Conservation (phyloP, 2,329 filamentous ascomycete species). For the Tolypocladium tundrense region DNA sequence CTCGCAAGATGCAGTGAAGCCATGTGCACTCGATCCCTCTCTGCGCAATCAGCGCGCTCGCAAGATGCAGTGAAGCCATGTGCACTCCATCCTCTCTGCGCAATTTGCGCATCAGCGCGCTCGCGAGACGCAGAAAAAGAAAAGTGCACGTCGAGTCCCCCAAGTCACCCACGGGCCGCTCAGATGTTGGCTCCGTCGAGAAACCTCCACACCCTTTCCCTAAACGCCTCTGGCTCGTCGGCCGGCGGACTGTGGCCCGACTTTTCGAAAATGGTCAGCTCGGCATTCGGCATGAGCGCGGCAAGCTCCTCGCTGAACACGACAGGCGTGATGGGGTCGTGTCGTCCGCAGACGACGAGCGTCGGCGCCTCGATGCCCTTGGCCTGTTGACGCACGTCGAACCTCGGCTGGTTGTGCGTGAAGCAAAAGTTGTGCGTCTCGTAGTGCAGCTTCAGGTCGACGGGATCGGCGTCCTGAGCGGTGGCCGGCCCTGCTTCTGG, state of each 20-base stretch:
- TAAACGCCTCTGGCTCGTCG: slow-evolving; percentile 11
- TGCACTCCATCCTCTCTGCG: no score
- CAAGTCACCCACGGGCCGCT: no score
- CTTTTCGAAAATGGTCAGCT: slow-evolving; percentile 12
- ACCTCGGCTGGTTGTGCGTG: slow-evolving; percentile 9
- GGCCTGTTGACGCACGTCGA: slow-evolving; percentile 11
- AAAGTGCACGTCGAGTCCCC: no score
- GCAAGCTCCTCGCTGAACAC: slow-evolving; percentile 11
- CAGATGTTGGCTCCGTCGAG: neutral
- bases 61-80: no score
- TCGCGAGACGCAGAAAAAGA: no score
- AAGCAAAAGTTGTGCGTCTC: slow-evolving; percentile 14
- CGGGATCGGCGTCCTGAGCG: no score
- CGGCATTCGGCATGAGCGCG: slow-evolving; percentile 5
- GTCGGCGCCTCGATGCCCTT: slow-evolving; percentile 9
- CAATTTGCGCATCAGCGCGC: no score
- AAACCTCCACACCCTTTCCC: slow-evolving; percentile 1
- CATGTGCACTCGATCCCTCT: no score
- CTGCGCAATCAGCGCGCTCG: no score
- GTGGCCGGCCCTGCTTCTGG: no score
- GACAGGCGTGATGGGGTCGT: slow-evolving; percentile 10
- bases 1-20: no score
- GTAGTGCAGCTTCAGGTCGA: slow-evolving; percentile 6
- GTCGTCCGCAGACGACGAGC: slow-evolving; percentile 10
- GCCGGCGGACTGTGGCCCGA: slow-evolving; percentile 11